Evolutionary conservation across 2,329 filamentous ascomycete genomes (phyloP), one percentile per base, ranked within the genome.

Genomic region (Alternaria sp.): DNA sequence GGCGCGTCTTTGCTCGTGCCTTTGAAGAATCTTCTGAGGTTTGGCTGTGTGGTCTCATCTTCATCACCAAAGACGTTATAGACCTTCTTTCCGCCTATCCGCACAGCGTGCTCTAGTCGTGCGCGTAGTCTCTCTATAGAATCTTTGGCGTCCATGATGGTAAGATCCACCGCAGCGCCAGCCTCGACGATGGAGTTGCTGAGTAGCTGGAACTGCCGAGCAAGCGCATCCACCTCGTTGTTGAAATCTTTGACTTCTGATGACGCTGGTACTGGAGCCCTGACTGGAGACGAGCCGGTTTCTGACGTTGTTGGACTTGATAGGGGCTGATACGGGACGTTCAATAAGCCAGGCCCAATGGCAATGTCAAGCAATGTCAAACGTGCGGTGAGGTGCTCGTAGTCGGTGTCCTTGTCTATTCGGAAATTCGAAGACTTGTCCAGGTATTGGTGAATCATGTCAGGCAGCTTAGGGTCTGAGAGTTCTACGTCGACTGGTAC

Each of bases 71-170:
- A 77, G 21, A 54, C 80, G 74, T 61, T 73, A 65, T 60, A 85
- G 43, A 60, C 54, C 81, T 55, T 84, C 78, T 71, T 75, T 10
- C 74, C 69, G 61, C 86, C 87, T 11, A 91, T 92, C 53, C 93
- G 86, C 51, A 95, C 89, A 3, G 88, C 86, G 75, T 91, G 89
- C 50, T 89, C 81, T 14, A 97, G 83, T 59, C 94, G 88, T 72
- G 92, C 89, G 62, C 90, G 86, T n/a, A 97, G 82, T 61, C 89
- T 86, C 71, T 96, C 91, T 43, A 97, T 84, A 11, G 86, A 85
- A 58, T 89, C 89, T 79, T 97, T 97, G 12, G 92, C 89, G 73
- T 96, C 89, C 61, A 96, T 84, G 71, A 91, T 88, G 21, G 88
- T 88, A 47, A 78, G 60, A 59, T 79, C 77, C 5, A 70, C 69